phyloP scores from a whole-genome alignment of 192 early-diverging fungal species.

The Coemansia sp. region DNA sequence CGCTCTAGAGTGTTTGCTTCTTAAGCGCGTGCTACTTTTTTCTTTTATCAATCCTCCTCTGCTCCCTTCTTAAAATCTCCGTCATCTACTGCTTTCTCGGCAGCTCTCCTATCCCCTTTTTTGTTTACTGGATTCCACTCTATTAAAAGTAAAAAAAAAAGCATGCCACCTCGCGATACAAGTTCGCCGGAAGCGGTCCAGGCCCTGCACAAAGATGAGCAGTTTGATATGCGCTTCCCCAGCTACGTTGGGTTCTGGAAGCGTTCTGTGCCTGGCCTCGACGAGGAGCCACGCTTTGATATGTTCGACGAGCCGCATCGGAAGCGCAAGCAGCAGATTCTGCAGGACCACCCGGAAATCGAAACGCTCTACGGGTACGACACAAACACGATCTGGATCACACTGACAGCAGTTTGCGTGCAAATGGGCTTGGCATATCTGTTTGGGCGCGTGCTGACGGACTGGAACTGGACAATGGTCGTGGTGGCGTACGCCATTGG shows the following conservation, averaged over 20 bases:
- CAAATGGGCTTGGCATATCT: conserved; percentile 80
- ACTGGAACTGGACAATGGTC: conserved; percentile 67
- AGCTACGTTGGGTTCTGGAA: conserved; percentile 81
- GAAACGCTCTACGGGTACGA: conserved; percentile 82
- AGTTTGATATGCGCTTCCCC: conserved; percentile 70
- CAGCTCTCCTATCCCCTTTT: conserved; percentile 2
- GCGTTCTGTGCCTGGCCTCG: conserved; percentile 70
- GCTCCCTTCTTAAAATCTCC: not conserved
- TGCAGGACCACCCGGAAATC: conserved; percentile 86
- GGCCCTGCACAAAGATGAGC: conserved; percentile 49
- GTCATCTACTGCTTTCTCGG: conserved; percentile 3
- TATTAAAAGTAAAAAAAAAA: not conserved
- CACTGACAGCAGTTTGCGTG: conserved; percentile 60
- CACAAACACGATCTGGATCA: conserved; percentile 74
- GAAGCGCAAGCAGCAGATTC: conserved; percentile 86
- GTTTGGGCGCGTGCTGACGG: conserved; percentile 66
- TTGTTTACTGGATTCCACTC: not conserved
- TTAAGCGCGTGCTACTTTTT: not conserved
- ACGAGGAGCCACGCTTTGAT: conserved; percentile 78
- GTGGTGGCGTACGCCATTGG: conserved; percentile 75
- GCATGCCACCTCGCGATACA: conserved; percentile 41
- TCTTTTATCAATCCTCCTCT: not conserved
- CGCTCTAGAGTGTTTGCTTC: not conserved
- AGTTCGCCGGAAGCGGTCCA: conserved; percentile 27
- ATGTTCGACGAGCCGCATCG: conserved; percentile 93